A percentile compares a stretch with the other conserved stretches of the same genome.
phyloP scores from a whole-genome alignment of 208 protist genomes.

The Porcisia deanei region DNA sequence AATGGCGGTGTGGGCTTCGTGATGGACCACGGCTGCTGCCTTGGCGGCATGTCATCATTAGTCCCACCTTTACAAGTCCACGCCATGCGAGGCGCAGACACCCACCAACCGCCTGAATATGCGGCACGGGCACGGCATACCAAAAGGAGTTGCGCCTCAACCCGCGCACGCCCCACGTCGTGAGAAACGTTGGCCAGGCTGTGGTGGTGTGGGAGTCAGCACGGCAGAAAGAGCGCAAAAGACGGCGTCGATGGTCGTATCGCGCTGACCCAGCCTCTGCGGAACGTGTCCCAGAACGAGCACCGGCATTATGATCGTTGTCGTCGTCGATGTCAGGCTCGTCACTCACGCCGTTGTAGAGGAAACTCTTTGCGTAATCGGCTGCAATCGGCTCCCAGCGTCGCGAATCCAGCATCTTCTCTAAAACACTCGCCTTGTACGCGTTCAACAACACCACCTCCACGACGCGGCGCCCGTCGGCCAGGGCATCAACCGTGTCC shows the following conservation, averaged over 20 bases:
- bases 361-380: constrained; percentile 12
- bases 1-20: neutral
- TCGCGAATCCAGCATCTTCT: constrained; percentile 41
- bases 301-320: neutral
- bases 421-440: constrained; percentile 73
- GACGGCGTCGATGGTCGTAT: neutral
- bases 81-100: neutral
- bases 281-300: neutral
- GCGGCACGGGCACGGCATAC: constrained; percentile 8
- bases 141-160: neutral
- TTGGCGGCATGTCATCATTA: neutral
- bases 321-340: neutral
- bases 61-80: neutral
- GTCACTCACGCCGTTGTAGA: neutral
- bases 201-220: neutral
- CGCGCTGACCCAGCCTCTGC: neutral
- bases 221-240: neutral
- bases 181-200: neutral
- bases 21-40: neutral
- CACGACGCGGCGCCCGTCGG: constrained; percentile 46
- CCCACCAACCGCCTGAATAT: neutral
- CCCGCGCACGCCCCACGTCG: neutral
- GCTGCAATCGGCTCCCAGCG: constrained; percentile 53
- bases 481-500: constrained; percentile 33
- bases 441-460: constrained; percentile 72